Evolutionary conservation across 2,329 filamentous ascomycete species (phyloP).

Genomic region (Camptophora hylomeconis): DNA sequence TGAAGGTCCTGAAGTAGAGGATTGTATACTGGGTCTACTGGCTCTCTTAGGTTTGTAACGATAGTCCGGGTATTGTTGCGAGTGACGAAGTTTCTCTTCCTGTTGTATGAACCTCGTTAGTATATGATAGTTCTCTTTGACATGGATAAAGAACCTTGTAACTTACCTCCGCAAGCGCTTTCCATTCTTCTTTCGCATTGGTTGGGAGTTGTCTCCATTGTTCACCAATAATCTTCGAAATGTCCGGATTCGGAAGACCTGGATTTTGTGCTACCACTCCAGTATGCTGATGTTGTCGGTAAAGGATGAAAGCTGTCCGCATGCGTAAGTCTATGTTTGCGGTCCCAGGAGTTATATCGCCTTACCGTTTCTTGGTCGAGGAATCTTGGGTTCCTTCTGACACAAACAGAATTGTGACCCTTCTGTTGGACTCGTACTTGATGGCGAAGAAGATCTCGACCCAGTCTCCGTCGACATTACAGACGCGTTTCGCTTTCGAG

Average conservation of each 20-base stretch:
- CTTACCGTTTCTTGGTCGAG: constrained; percentile 58
- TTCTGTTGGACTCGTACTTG: constrained; percentile 3
- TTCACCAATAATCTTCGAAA: constrained; percentile 91
- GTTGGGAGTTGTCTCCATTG: constrained; percentile 73
- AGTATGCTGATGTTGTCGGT: constrained; percentile 83
- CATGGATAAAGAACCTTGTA: constrained; percentile 4
- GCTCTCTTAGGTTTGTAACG: constrained; percentile 72
- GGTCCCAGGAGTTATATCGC: constrained; percentile 17
- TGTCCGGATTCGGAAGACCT: constrained; percentile 86
- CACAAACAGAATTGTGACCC: constrained; percentile 46
- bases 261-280: constrained; percentile 69
- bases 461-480: constrained; percentile 5
- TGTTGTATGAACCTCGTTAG: constrained; percentile 24
- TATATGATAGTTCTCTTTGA: constrained; percentile 14
- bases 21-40: constrained; percentile 24
- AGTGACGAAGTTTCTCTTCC: constrained; percentile 83
- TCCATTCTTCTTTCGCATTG: constrained; percentile 74
- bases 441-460: constrained; percentile 3
- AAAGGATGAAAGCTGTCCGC: constrained; percentile 84
- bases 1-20: constrained; percentile 11
- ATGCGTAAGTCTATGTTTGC: constrained; percentile 5
- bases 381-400: constrained; percentile 58
- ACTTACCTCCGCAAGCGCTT: constrained; percentile 64
- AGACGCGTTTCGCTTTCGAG: constrained; percentile 3
- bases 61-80: constrained; percentile 83